Evolutionary conservation across 1,139 yeast species (phyloP).

Genomic region (Saccharomyces hybrid): DNA sequence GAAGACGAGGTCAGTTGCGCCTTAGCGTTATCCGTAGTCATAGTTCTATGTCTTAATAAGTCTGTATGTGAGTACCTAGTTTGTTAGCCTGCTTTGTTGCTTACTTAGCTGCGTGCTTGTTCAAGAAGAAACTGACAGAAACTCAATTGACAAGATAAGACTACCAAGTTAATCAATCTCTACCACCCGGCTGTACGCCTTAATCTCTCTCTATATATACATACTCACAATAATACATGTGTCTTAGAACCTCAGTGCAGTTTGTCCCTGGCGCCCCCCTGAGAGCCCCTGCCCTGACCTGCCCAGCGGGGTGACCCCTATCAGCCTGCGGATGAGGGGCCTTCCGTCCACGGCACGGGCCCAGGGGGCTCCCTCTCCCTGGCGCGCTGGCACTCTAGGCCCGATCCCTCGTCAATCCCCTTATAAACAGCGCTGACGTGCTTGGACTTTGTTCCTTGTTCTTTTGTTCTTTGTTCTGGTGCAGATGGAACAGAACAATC

Average conservation of each 20-base stretch:
- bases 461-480: not conserved
- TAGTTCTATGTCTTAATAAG: not conserved
- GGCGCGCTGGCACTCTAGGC: not conserved
- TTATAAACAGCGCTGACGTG: not conserved
- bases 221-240: not conserved
- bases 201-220: not conserved
- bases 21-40: not conserved
- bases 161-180: not conserved
- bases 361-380: not conserved
- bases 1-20: not conserved
- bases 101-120: not conserved
- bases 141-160: not conserved
- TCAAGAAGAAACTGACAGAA: not conserved
- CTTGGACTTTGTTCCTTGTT: not conserved
- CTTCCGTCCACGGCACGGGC: not conserved
- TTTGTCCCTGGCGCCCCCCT: not conserved
- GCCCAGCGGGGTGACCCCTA: not conserved
- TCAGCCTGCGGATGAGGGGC: not conserved
- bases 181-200: not conserved
- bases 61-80: not conserved
- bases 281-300: constrained; percentile 1
- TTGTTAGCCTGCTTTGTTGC: not conserved
- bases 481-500: not conserved
- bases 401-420: not conserved
- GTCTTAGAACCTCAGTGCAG: not conserved